Evolutionary conservation across 495 filamentous ascomycete species (phyloP), one percentile per base, ranked within the genome.

Genomic region (Cercophora newfieldiana): DNA sequence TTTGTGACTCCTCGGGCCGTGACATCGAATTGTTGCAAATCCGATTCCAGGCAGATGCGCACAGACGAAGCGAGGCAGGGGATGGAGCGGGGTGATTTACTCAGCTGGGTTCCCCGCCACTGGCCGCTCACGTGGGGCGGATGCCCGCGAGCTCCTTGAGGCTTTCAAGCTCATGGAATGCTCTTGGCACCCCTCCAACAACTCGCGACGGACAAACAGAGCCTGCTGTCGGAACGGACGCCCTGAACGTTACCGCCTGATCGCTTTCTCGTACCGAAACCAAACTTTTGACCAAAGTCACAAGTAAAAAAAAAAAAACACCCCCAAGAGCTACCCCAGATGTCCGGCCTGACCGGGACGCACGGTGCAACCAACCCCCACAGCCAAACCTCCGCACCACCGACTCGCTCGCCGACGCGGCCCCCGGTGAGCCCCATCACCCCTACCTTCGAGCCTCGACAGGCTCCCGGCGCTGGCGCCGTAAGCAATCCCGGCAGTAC

Each of bases 351-450:
- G 10, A 21, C 49, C n/a, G 25, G 1, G 2, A n/a, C 57, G n/a
- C 57, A 60, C 31, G 16, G 33, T 48, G 53, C 68, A 61, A 28
- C 59, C 10, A 56, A 54, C 61, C 10, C 58, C 47, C 55, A 26
- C 56, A 19, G 21, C 73, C 26, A 60, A 53, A 14, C 49, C 10
- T 44, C 37, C 37, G 37, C 7, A 60, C 57, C 62, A 28, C 53
- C 68, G 19, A 37, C 49, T 2, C 21, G 78, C 26, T 77, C 80
- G 7, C 54, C 62, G 37, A 44, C 37, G 29, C 73, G 75, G 21
- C 81, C 80, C 6, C 72, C 79, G 31, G 69, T 81, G 66, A 80
- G 77, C 57, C 81, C 80, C 56, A 79, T 83, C 67, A 82, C 80
- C 7, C 80, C 80, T 2, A 77, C 77, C 0, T 68, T 77, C 6